Evolutionary conservation across 2,329 filamentous ascomycete genomes (phyloP).

Genomic region (Aspergillus sp.): DNA sequence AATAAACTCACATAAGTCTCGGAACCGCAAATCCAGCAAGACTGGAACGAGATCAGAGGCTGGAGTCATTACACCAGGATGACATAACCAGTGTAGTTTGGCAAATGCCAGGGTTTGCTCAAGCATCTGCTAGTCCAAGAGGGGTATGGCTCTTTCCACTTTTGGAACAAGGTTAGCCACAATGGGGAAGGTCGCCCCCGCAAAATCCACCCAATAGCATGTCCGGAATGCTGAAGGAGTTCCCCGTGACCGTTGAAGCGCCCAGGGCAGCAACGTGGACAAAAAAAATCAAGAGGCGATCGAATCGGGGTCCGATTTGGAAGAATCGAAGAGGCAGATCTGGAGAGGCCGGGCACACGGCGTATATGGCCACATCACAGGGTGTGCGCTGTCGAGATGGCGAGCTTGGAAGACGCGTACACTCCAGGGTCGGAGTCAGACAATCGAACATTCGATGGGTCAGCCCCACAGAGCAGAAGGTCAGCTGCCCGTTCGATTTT

Average conservation of each 20-base stretch:
- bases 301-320: background rate
- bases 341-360: background rate
- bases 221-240: slow-evolving; percentile 1
- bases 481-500: slow-evolving; percentile 20
- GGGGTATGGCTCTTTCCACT: slow-evolving; percentile 1
- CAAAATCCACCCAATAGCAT: slow-evolving; percentile 16
- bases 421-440: background rate
- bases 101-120: no score
- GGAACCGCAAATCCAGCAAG: background rate
- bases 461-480: slow-evolving; percentile 16
- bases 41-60: background rate
- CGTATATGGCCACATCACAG: background rate
- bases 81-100: background rate
- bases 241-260: background rate
- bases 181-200: slow-evolving; percentile 12
- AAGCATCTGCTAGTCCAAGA: background rate
- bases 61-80: background rate
- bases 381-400: background rate
- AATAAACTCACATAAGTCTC: slow-evolving; percentile 1
- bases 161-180: slow-evolving; percentile 4
- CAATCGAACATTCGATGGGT: slow-evolving; percentile 22
- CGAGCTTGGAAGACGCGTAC: slow-evolving; percentile 1
- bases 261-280: background rate
- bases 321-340: background rate
- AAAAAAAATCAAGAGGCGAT: background rate